phyloP scores from a whole-genome alignment of 2,329 filamentous ascomycete genomes.

The Monosporascus cannonballus region DNA sequence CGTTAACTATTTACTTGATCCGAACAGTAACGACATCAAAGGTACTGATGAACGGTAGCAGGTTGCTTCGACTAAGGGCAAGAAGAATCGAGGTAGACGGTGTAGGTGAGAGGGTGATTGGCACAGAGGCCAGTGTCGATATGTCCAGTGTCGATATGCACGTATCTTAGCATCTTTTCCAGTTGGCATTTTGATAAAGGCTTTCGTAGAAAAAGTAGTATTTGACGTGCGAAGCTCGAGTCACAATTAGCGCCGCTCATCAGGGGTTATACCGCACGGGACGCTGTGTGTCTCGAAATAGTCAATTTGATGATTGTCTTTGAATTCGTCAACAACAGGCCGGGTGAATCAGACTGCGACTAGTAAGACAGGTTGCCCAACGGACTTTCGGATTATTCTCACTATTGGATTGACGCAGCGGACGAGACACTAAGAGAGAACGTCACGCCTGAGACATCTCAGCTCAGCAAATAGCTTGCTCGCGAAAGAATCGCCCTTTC shows the following conservation, averaged over 20 bases:
- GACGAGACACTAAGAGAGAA: slow-evolving; percentile 1
- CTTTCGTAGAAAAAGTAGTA: no score
- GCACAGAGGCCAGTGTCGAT: no score
- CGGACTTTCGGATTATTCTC: neutral
- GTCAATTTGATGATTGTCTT: neutral
- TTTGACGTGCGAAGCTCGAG: neutral
- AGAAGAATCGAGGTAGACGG: no score
- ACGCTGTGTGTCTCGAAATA: neutral
- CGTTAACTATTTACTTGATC: no score
- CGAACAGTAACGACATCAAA: no score
- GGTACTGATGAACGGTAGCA: no score
- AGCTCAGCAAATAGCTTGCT: slow-evolving; percentile 1
- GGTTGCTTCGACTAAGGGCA: no score
- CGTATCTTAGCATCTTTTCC: no score
- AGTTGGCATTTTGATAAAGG: no score
- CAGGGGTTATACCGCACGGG: neutral
- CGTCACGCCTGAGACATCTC: slow-evolving; percentile 5
- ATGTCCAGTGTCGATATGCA: no score
- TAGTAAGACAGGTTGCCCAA: neutral
- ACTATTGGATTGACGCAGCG: neutral
- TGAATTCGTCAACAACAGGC: neutral
- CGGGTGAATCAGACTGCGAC: neutral
- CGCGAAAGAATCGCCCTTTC: neutral
- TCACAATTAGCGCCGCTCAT: neutral
- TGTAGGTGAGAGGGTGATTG: no score